Percentiles rank a stretch among this genome's conserved stretches.
phyloP scores from a whole-genome alignment of 1,284 basidiomycete species.

The Melampsora americana region DNA sequence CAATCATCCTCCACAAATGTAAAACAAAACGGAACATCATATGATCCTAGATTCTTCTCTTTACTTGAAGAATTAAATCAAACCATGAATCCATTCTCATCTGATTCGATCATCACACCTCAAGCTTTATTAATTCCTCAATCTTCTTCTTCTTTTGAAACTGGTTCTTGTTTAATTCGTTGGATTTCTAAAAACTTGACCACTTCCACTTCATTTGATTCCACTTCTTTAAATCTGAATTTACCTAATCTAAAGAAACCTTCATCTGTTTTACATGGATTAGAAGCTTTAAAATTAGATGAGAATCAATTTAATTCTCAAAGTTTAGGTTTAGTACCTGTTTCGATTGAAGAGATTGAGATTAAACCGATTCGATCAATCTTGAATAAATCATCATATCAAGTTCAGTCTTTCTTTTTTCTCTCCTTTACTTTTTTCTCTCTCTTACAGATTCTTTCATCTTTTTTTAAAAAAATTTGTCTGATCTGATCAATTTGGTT shows the following conservation, averaged over 20 bases:
- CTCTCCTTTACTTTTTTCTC: too few relatives aligned
- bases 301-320: neutral
- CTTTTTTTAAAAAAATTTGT: too few relatives aligned
- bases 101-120: neutral
- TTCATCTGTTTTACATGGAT: conserved; percentile 16
- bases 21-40: conserved; percentile 13
- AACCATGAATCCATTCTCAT: conserved; percentile 11
- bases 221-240: conserved; percentile 13
- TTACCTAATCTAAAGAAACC: neutral
- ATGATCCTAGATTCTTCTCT: conserved; percentile 26
- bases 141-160: neutral
- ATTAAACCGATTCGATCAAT: conserved; percentile 1
- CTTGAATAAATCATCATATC: neutral
- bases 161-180: conserved; percentile 11
- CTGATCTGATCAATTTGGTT: neutral
- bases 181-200: conserved; percentile 28
- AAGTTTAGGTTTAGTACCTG: neutral
- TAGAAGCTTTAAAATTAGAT: conserved; percentile 29
- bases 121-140: conserved; percentile 24
- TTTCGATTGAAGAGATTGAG: neutral
- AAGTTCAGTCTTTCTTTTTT: too few relatives aligned
- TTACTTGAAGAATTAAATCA: conserved; percentile 19
- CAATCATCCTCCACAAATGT: neutral
- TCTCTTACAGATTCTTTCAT: too few relatives aligned
- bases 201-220: neutral